A percentile compares a stretch with the other conserved stretches of the same genome.
phyloP scores from a whole-genome alignment of 2,329 filamentous ascomycete genomes.

The Scopulariopsis brevicaulis region DNA sequence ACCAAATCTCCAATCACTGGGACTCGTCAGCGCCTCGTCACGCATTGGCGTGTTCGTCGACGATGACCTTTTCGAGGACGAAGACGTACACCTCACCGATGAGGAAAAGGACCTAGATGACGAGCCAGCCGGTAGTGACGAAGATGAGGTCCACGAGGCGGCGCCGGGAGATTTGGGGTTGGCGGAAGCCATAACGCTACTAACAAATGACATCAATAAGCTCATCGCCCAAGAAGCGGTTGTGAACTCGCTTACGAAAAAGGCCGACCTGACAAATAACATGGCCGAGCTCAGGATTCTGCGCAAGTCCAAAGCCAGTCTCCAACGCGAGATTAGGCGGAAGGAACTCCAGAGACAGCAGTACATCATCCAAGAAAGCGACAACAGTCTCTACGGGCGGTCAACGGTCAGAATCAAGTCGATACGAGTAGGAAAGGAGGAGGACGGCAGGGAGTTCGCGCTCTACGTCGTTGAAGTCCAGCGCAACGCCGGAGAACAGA shows the following conservation, averaged over 20 bases:
- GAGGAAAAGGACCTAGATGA: slow-evolving; percentile 65
- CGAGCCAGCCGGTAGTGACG: slow-evolving; percentile 43
- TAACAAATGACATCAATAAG: slow-evolving; percentile 87
- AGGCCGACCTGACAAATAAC: slow-evolving; percentile 96
- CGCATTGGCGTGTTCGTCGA: slow-evolving; percentile 88
- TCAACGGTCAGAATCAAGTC: slow-evolving; percentile 84
- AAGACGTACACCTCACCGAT: slow-evolving; percentile 74
- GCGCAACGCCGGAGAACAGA: slow-evolving; percentile 82
- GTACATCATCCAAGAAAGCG: slow-evolving; percentile 94
- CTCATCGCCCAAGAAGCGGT: slow-evolving; percentile 80
- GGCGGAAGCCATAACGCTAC: slow-evolving; percentile 78
- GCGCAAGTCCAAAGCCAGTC: slow-evolving; percentile 84
- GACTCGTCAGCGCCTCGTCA: slow-evolving; percentile 77
- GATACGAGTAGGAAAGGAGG: slow-evolving; percentile 83
- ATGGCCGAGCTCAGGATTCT: slow-evolving; percentile 85
- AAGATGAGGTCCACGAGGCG: slow-evolving; percentile 85
- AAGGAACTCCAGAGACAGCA: slow-evolving; percentile 96
- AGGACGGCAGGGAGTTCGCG: slow-evolving; percentile 87
- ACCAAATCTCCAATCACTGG: slow-evolving; percentile 82
- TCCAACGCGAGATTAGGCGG: slow-evolving; percentile 82
- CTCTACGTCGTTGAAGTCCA: slow-evolving; percentile 89
- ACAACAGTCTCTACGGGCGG: slow-evolving; percentile 90
- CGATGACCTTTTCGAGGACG: slow-evolving; percentile 86
- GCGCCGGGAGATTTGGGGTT: slow-evolving; percentile 89
- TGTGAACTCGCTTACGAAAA: slow-evolving; percentile 80